phyloP scores from a whole-genome alignment of 2,329 filamentous ascomycete genomes.

The Aurifilum marmelostoma region DNA sequence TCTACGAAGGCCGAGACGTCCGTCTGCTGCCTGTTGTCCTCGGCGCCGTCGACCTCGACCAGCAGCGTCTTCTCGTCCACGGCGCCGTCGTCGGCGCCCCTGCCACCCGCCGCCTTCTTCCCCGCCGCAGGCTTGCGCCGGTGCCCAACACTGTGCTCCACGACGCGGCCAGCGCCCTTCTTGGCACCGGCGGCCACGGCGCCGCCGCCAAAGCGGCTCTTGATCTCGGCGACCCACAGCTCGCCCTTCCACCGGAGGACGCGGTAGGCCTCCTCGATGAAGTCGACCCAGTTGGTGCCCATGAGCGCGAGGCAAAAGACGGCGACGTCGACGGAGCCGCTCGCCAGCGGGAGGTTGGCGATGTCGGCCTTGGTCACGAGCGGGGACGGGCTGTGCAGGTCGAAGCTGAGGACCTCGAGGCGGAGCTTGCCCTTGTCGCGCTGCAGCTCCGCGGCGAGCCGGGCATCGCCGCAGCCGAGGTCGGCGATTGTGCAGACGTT shows the following conservation, averaged over 20 bases:
- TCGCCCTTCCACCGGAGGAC: conserved; percentile 92
- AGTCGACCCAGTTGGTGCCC: conserved; percentile 98
- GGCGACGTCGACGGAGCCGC: conserved; percentile 79
- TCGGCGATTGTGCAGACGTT: conserved; percentile 78
- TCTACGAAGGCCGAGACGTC: conserved; percentile 88
- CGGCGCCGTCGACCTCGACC: conserved; percentile 71
- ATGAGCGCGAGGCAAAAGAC: conserved; percentile 97
- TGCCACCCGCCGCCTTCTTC: conserved; percentile 52
- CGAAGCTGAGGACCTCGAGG: conserved; percentile 80
- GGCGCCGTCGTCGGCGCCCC: conserved; percentile 49
- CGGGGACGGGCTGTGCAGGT: conserved; percentile 76
- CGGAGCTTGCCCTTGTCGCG: conserved; percentile 66
- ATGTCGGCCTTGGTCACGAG: conserved; percentile 90
- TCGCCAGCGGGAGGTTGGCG: conserved; percentile 74
- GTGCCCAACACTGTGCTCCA: conserved; percentile 74
- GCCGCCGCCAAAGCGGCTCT: conserved; percentile 72
- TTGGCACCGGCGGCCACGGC: conserved; percentile 52
- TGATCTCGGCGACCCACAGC: conserved; percentile 93
- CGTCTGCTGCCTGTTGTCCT: conserved; percentile 70
- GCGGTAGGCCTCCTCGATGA: conserved; percentile 93
- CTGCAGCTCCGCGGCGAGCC: conserved; percentile 72
- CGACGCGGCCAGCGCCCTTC: conserved; percentile 44
- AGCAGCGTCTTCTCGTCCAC: conserved; percentile 61
- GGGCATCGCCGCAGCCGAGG: conserved; percentile 90
- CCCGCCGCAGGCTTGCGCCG: conserved; percentile 50